Conservation (phyloP, 169 alveolate genomes). For the Cryptosporidium viatorum region DNA sequence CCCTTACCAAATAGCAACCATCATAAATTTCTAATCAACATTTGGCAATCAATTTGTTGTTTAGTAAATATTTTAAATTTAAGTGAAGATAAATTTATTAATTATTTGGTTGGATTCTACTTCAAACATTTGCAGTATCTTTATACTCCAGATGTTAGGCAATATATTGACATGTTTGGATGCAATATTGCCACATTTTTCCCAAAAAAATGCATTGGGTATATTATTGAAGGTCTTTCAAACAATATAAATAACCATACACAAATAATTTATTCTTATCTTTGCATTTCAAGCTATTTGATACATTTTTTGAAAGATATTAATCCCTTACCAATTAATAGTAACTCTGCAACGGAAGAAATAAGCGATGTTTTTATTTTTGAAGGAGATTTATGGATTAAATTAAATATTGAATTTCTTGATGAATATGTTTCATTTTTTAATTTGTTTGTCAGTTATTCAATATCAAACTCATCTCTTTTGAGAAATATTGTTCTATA, state of each 20-base stretch:
- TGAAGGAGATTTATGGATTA: conserved; percentile 32
- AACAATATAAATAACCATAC: conserved; percentile 20
- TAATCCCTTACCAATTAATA: background rate
- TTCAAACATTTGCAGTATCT: conserved; percentile 18
- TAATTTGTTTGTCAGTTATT: conserved; percentile 42
- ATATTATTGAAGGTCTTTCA: conserved; percentile 9
- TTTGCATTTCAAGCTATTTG: conserved; percentile 46
- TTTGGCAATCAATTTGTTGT: conserved; percentile 78
- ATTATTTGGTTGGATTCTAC: conserved; percentile 21
- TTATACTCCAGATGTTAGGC: conserved; percentile 66
- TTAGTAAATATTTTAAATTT: conserved; percentile 61
- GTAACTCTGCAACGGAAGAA: conserved; percentile 15
- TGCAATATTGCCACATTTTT: conserved; percentile 23
- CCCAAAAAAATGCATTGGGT: conserved; percentile 33
- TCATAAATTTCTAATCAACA: conserved; percentile 76
- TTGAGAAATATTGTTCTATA: conserved; percentile 39
- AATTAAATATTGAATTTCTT: background rate
- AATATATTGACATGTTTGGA: conserved; percentile 64
- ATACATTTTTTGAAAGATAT: conserved; percentile 26
- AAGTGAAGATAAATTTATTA: background rate
- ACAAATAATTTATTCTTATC: conserved; percentile 38
- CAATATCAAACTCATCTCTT: conserved; percentile 47
- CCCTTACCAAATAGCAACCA: conserved; percentile 79
- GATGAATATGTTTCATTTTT: conserved; percentile 21
- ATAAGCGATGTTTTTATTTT: conserved; percentile 15